These are phyloP conservation scores for Crataegus laevigata DNA, from an alignment of 306 rosid species.

Conservation along the genomic window DNA sequence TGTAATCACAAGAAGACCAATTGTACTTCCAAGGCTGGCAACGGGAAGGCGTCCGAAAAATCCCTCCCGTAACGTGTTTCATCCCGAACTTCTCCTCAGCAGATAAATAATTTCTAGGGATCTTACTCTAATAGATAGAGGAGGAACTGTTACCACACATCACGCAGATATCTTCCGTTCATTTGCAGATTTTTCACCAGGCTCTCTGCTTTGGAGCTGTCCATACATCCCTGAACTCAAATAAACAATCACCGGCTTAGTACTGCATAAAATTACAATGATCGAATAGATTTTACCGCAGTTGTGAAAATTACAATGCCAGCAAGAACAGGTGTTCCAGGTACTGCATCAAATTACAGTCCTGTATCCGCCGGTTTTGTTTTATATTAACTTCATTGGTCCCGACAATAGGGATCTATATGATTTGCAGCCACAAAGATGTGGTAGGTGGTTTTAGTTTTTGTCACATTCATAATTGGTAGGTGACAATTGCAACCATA, in stretches of 20 bases:
- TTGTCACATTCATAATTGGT: not conserved
- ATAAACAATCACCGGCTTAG: not conserved
- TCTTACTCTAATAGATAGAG: slow-evolving; percentile 7
- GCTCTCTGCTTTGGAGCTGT: slow-evolving; percentile 85
- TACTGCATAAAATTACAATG: not conserved
- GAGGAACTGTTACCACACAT: slow-evolving; percentile 65
- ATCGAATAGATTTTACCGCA: not conserved
- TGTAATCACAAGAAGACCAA: slow-evolving; percentile 11
- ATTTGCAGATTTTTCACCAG: slow-evolving; percentile 84
- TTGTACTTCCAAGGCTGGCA: slow-evolving; percentile 19
- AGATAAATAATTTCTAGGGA: not conserved
- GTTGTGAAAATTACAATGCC: not conserved
- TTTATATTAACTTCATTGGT: not conserved
- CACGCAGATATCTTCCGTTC: slow-evolving; percentile 87
- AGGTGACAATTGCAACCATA: slow-evolving; percentile 12
- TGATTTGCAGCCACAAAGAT: not conserved
- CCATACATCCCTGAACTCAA: slow-evolving; percentile 70
- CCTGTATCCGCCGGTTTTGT: not conserved
- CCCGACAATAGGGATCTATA: not conserved
- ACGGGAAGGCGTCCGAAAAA: not conserved
- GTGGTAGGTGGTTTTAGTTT: not conserved
- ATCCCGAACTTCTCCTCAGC: slow-evolving; percentile 9
- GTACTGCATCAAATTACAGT: not conserved
- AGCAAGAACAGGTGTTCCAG: not conserved
- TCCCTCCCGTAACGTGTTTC: slow-evolving; percentile 15